phyloP scores from a whole-genome alignment of 2,329 filamentous ascomycete genomes.

The Nothopassalora personata region DNA sequence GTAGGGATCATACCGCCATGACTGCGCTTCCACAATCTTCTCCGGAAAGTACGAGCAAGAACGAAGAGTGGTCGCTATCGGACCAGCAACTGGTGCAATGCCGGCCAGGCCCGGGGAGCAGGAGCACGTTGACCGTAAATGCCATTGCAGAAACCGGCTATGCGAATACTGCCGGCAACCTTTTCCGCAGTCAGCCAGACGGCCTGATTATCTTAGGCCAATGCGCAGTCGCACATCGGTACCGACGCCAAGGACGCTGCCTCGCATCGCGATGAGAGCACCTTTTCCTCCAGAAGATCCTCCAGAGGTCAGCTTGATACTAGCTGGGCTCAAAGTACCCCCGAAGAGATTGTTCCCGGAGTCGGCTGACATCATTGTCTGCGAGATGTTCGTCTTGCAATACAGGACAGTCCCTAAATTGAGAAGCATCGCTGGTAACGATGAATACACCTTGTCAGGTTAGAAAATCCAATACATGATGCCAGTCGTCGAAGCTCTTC shows the following conservation, averaged over 20 bases:
- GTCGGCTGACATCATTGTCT: slow-evolving; percentile 23
- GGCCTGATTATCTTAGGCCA: too few relatives aligned
- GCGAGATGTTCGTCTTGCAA: slow-evolving; percentile 41
- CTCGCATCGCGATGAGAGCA: slow-evolving; percentile 54
- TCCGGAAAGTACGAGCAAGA: slow-evolving; percentile 17
- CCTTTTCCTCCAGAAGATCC: slow-evolving; percentile 64
- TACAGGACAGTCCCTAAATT: slow-evolving; percentile 47
- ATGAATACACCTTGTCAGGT: slow-evolving; percentile 35
- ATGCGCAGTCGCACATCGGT: slow-evolving; percentile 42
- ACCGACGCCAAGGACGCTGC: slow-evolving; percentile 55
- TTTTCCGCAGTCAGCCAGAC: too few relatives aligned
- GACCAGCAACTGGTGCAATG: slow-evolving; percentile 24
- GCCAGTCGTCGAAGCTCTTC: slow-evolving; percentile 8
- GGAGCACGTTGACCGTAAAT: slow-evolving; percentile 31
- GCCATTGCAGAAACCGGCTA: slow-evolving; percentile 71
- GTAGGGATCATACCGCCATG: slow-evolving; percentile 17
- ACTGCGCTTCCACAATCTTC: slow-evolving; percentile 14
- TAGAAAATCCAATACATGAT: slow-evolving; percentile 1
- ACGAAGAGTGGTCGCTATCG: slow-evolving; percentile 20
- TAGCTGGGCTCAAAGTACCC: slow-evolving; percentile 56
- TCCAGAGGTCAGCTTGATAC: slow-evolving; percentile 55
- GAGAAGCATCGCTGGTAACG: slow-evolving; percentile 41
- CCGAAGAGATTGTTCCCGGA: slow-evolving; percentile 37
- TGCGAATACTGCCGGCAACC: slow-evolving; percentile 60
- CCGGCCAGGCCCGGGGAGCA: slow-evolving; percentile 34